Base-by-base conservation (phyloP, 164 flowering plant species). In the Warburgia ugandensis region DNA sequence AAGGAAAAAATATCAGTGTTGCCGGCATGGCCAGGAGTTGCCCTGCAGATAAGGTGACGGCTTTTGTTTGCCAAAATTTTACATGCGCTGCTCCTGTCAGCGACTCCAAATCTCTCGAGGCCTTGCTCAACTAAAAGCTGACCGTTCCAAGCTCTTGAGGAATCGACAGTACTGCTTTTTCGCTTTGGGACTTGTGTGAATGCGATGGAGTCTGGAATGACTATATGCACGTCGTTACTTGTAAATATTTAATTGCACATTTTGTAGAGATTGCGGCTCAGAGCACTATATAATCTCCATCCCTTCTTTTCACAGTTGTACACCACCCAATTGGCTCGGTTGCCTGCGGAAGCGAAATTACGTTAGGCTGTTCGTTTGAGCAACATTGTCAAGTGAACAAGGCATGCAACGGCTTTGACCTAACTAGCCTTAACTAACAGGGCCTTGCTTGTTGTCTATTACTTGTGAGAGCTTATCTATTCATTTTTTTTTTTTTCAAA, bases 61-160 rank as follows among this genome's bases (percentile, higher is more conserved):
- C 82, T 46, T 73, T 73, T 9, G 95, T 92, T 13, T 92, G 98
- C 66, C 92, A 80, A 47, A 74, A 92, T 62, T 87, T 92, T 68
- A 77, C 80, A 17, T 92, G 98, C 69, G 78, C 80, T 49, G 73
- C 90, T 32, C 82, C 94, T 0, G 73, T 84, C 2, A 28, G 45
- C 6, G 76, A 75, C 25, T 73, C 82, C 0, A 50, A 33, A 8
- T 58, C 82, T 11, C 85, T 92, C 0, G 58, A 65, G 61, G 58
- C 71, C 14, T 49, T 80, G 58, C 83, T 87, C 29, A 44, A 23
- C 21, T 30, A 45, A n/a, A 1, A n/a, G 14, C 45, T n/a, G 5
- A 29, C 46, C 19, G 10, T 3, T 19, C 14, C 36, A 7, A 28
- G 20, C 29, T 27, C n/a, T 20, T 39, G 7, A 5, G 13, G 20